Evolutionary conservation across 306 rosid genomes (phyloP).

Genomic region (Pyrus pyrifolia): DNA sequence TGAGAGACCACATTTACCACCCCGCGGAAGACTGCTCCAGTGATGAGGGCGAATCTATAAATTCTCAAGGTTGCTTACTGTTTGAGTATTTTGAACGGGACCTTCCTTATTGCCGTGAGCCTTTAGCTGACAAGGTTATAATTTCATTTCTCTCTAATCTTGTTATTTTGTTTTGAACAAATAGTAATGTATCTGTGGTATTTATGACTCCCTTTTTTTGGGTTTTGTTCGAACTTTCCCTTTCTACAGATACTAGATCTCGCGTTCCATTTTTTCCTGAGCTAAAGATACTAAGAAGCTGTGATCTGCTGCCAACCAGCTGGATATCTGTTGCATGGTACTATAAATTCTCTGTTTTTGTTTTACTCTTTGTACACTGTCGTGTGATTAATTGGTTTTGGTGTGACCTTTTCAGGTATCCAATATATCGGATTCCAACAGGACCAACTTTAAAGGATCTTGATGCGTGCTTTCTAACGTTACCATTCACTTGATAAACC

Average conservation of each 20-base stretch:
- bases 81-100: constrained; percentile 77
- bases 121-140: constrained; percentile 84
- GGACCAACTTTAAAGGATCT: constrained; percentile 90
- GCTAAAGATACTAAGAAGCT: constrained; percentile 64
- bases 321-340: constrained; percentile 99
- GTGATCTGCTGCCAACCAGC: constrained; percentile 65
- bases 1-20: constrained; percentile 44
- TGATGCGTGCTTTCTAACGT: constrained; percentile 86
- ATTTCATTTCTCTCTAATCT: not conserved
- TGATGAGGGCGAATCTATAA: constrained; percentile 70
- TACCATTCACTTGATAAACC: constrained; percentile 64
- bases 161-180: not conserved
- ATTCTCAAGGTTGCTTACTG: constrained; percentile 54
- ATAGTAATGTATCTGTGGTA: not conserved
- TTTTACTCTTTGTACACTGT: not conserved
- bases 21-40: constrained; percentile 74
- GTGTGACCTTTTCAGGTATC: constrained; percentile 58
- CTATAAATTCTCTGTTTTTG: constrained; percentile 12
- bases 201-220: not conserved
- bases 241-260: constrained; percentile 60
- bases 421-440: constrained; percentile 89
- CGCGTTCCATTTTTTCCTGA: constrained; percentile 56
- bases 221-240: constrained; percentile 8
- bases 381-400: constrained; percentile 12
- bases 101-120: constrained; percentile 77